phyloP scores from a whole-genome alignment of 2,329 filamentous ascomycete species.

The Pyricularia grisea region DNA sequence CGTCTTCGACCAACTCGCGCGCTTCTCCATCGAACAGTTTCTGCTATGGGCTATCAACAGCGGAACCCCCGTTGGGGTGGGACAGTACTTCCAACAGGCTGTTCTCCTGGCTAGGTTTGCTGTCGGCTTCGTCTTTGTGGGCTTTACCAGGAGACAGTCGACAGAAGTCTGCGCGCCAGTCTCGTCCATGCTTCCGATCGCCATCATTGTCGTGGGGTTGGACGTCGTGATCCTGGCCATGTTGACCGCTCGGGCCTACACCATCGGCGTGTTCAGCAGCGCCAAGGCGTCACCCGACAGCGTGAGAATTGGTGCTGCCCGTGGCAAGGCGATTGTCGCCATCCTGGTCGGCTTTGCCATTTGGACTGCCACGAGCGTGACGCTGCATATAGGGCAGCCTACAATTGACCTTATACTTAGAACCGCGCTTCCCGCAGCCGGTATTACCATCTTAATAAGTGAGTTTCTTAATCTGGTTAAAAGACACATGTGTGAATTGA shows the following conservation, averaged over 20 bases:
- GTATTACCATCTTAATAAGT: constrained; percentile 40
- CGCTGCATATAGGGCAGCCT: constrained; percentile 38
- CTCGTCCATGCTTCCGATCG: constrained; percentile 32
- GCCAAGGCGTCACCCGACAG: constrained; percentile 7
- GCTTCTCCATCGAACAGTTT: constrained; percentile 43
- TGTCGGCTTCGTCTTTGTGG: constrained; percentile 44
- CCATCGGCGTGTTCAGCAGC: constrained; percentile 23
- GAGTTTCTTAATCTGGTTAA: constrained; percentile 13
- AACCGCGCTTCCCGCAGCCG: constrained; percentile 40
- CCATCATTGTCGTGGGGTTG: constrained; percentile 31
- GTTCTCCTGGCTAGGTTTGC: constrained; percentile 37
- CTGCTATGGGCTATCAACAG: constrained; percentile 40
- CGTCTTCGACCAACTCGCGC: constrained; percentile 47
- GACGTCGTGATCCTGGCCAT: constrained; percentile 35
- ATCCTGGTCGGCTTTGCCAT: constrained; percentile 34
- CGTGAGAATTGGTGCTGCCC: constrained; percentile 13
- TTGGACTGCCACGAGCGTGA: constrained; percentile 45
- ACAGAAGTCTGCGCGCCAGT: constrained; percentile 40
- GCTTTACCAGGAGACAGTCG: constrained; percentile 42
- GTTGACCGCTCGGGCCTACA: constrained; percentile 28
- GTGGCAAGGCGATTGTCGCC: constrained; percentile 30
- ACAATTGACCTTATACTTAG: constrained; percentile 31
- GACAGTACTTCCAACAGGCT: constrained; percentile 34
- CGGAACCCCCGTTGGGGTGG: constrained; percentile 19
- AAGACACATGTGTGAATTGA: constrained; percentile 1